These are phyloP conservation scores for Cladophialophora chaetospira DNA, from an alignment of 2,329 filamentous ascomycete species.

Conservation along the genomic window DNA sequence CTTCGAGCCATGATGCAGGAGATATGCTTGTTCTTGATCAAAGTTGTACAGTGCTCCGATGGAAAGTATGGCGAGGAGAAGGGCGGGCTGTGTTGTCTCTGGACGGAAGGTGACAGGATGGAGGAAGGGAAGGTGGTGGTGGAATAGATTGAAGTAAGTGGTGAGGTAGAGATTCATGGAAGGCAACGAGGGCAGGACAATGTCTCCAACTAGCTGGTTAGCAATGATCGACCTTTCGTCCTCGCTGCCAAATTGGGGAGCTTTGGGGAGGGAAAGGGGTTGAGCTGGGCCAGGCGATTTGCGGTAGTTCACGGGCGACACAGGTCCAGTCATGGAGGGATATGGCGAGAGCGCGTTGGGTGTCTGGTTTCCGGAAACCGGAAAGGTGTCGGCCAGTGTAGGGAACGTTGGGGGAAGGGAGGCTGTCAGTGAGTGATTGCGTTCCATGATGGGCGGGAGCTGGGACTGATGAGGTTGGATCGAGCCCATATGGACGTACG, in stretches of 20 bases:
- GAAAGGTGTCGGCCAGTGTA: slow-evolving; percentile 71
- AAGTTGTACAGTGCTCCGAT: slow-evolving; percentile 97
- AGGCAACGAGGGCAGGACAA: slow-evolving; percentile 78
- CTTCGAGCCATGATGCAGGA: slow-evolving; percentile 96
- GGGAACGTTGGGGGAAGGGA: slow-evolving; percentile 66
- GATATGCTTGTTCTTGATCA: slow-evolving; percentile 94
- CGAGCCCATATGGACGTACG: slow-evolving; percentile 62
- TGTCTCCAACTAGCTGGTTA: slow-evolving; percentile 79
- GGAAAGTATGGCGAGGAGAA: slow-evolving; percentile 86
- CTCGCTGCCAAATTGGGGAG: slow-evolving; percentile 80
- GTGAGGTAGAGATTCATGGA: slow-evolving; percentile 89
- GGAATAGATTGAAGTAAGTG: slow-evolving; percentile 96
- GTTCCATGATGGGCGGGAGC: slow-evolving; percentile 69
- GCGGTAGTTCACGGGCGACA: slow-evolving; percentile 69
- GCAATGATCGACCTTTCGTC: slow-evolving; percentile 89
- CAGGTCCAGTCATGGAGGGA: slow-evolving; percentile 66
- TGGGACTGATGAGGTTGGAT: slow-evolving; percentile 62
- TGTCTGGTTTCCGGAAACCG: slow-evolving; percentile 68
- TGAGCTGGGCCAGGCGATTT: slow-evolving; percentile 70
- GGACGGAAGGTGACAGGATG: slow-evolving; percentile 90
- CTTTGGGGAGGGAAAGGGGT: slow-evolving; percentile 64
- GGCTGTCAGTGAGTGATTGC: slow-evolving; percentile 60
- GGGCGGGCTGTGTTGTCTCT: slow-evolving; percentile 73
- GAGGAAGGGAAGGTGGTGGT: slow-evolving; percentile 93
- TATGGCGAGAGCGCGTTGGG: slow-evolving; percentile 75